Conservation (phyloP, 345 rosid species). For the Viola odorata region DNA sequence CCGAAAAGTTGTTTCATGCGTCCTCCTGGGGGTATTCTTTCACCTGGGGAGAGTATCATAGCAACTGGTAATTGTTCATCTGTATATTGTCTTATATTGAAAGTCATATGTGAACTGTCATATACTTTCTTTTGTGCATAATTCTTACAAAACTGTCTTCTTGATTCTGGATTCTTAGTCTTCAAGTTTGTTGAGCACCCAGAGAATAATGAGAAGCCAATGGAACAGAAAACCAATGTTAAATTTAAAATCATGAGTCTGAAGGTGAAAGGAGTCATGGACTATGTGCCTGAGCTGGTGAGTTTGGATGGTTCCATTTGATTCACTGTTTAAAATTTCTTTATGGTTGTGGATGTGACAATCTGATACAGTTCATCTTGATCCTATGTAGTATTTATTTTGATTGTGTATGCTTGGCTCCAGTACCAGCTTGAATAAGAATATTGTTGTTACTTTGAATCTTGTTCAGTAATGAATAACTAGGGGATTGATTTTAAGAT, state of each 20-base stretch:
- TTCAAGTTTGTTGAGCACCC: constrained; percentile 96
- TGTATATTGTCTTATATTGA: not conserved
- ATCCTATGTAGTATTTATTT: not conserved
- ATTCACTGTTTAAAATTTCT: constrained; percentile 1
- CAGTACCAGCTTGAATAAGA: not conserved
- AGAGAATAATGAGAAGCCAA: constrained; percentile 89
- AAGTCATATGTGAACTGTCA: no score
- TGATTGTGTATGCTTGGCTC: not conserved
- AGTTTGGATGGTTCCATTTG: constrained; percentile 18
- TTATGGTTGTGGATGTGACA: not conserved
- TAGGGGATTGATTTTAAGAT: no score
- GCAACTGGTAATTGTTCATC: constrained; percentile 62
- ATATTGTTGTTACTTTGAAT: not conserved
- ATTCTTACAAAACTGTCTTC: constrained; percentile 10
- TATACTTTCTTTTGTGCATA: no score
- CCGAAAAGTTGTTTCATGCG: constrained; percentile 99
- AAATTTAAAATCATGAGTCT: constrained; percentile 95
- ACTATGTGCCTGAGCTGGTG: constrained; percentile 96
- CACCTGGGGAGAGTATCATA: constrained; percentile 81
- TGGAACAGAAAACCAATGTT: constrained; percentile 78
- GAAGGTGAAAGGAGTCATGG: constrained; percentile 81
- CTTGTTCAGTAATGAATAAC: no score
- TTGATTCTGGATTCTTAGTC: constrained; percentile 40
- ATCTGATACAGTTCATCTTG: constrained; percentile 1
- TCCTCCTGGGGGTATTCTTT: constrained; percentile 92